Base-by-base conservation (phyloP, 495 filamentous ascomycete genomes). In the Aspergillus asperescens region DNA sequence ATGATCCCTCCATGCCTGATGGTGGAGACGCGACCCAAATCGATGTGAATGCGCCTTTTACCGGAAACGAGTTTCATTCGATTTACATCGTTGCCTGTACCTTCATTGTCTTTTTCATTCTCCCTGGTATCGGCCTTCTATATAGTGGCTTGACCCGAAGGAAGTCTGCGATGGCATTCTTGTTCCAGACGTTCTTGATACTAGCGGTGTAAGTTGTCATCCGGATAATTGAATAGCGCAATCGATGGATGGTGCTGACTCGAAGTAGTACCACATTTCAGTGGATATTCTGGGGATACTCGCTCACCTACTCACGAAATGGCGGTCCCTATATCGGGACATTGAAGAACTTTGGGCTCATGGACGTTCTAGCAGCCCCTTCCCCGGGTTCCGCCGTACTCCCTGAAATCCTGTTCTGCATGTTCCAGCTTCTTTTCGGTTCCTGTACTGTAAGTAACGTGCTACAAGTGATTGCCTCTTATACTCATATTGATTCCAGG, bases 271-370 rank as follows among this genome's bases (percentile, higher is more conserved):
- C 63, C 3, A 77, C 75, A 13, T 77, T 79, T 45, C 75, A 80
- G 65, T 80, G 78, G 77, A 75, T 80, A 45, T 79, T 81, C 58
- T 81, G 77, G 76, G 78, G 80, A 3, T 83, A 81, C 57, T 77
- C 77, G 0, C 63, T 83, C 1, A 69, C 77, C 18, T 82, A 79
- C 64, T 70, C 69, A 3, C 60, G 73, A 27, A 69, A 73, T 46
- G 79, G 69, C 7, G 69, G 72, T n/a, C 65, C 72, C 0, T 81
- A 78, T 60, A 81, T 81, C 28, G 80, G 79, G 18, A 73, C 72
- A 20, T 56, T 83, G 28, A 67, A 64, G 42, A 76, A 77, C 50
- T 80, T 83, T 48, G 80, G 79, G 1, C 55, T 83, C 60, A 77
- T 66, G 61, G 69, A 77, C 55, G 73, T 79, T 8, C 54, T 70